phyloP scores from a whole-genome alignment of 1,284 basidiomycete genomes.

The Marasmius tenuissimus region DNA sequence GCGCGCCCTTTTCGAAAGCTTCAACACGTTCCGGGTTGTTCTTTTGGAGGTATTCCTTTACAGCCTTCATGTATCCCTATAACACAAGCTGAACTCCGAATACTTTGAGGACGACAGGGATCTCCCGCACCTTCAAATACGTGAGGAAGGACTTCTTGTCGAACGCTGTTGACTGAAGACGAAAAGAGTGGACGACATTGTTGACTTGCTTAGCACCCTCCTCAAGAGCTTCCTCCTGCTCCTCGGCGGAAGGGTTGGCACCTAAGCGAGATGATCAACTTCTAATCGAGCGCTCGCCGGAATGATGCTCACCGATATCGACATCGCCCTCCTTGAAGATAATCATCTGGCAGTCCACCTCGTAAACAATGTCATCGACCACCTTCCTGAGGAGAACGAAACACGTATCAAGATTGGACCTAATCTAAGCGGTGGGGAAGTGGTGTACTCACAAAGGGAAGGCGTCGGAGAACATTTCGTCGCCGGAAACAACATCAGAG shows the following conservation, averaged over 20 bases:
- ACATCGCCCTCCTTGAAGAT: slow-evolving; percentile 81
- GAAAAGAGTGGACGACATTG: slow-evolving; percentile 93
- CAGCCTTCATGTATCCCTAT: slow-evolving; percentile 49
- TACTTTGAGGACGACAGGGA: background rate
- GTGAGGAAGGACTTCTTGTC: slow-evolving; percentile 91
- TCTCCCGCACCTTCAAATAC: slow-evolving; percentile 76
- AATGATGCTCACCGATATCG: slow-evolving; percentile 76
- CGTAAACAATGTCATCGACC: slow-evolving; percentile 85
- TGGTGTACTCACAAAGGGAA: slow-evolving; percentile 69
- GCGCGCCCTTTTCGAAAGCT: slow-evolving; percentile 85
- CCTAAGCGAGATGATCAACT: slow-evolving; percentile 42
- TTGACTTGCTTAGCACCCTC: slow-evolving; percentile 79
- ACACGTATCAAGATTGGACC: background rate
- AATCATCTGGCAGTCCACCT: slow-evolving; percentile 85
- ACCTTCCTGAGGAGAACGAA: slow-evolving; percentile 58
- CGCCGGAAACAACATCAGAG: slow-evolving; percentile 71
- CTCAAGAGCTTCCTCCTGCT: slow-evolving; percentile 81
- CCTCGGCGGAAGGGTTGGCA: slow-evolving; percentile 92
- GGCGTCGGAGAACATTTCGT: slow-evolving; percentile 97
- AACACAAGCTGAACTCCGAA: slow-evolving; percentile 1
- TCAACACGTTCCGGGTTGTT: slow-evolving; percentile 69
- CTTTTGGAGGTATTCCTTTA: slow-evolving; percentile 51
- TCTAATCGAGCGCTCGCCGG: background rate
- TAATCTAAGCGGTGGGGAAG: background rate
- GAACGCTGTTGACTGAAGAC: slow-evolving; percentile 81